phyloP scores from a whole-genome alignment of 2,329 filamentous ascomycete species.

The Fusarium incarnatum region DNA sequence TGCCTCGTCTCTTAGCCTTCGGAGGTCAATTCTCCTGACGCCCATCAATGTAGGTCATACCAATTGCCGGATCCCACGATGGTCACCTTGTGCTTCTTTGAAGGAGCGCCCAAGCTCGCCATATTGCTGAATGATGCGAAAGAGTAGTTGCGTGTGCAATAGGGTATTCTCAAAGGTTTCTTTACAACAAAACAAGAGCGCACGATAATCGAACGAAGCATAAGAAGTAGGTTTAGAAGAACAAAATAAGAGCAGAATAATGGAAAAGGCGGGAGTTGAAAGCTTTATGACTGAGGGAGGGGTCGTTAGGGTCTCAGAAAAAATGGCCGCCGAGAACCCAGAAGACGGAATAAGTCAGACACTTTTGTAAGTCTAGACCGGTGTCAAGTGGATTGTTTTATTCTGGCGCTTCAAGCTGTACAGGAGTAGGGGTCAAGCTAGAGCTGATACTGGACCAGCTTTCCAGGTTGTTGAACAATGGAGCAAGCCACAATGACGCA shows the following conservation, averaged over 20 bases:
- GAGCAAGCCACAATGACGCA: constrained; percentile 48
- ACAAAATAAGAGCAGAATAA: background rate
- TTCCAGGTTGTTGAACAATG: constrained; percentile 47
- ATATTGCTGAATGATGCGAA: constrained; percentile 47
- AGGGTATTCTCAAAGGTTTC: constrained; percentile 28
- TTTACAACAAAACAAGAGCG: constrained; percentile 28
- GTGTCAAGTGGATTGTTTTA: background rate
- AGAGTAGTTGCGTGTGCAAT: constrained; percentile 32
- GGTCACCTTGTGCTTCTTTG: constrained; percentile 90
- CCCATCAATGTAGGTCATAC: constrained; percentile 58
- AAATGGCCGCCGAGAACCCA: background rate
- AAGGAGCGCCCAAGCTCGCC: constrained; percentile 59
- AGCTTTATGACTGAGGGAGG: constrained; percentile 41
- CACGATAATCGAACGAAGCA: constrained; percentile 41
- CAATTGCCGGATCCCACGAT: constrained; percentile 97
- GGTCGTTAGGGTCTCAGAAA: constrained; percentile 15
- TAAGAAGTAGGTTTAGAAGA: constrained; percentile 22
- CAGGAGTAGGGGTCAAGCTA: constrained; percentile 3
- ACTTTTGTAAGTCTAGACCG: background rate
- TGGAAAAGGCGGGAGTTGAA: constrained; percentile 9
- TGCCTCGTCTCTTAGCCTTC: accelerated
- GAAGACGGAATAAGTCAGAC: background rate
- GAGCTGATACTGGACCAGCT: constrained; percentile 40
- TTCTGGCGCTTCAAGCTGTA: background rate
- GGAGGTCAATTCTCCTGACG: background rate